phyloP scores from a whole-genome alignment of 257 asterid genomes.

The Solanum stenotomum region DNA sequence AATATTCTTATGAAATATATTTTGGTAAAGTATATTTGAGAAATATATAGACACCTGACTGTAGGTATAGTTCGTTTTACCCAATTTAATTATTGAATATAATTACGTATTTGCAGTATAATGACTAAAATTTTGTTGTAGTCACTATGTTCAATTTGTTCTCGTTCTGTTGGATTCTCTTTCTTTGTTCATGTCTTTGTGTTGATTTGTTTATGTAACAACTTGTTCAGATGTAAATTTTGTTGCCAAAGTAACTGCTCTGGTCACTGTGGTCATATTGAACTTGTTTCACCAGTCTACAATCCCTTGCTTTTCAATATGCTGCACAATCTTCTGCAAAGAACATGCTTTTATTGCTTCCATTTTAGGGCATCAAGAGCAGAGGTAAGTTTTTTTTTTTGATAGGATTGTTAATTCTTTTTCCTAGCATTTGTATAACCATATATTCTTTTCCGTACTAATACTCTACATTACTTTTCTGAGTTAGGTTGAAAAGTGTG shows the following conservation, averaged over 20 bases:
- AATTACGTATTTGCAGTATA: neutral
- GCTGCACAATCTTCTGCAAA: slow-evolving; percentile 47
- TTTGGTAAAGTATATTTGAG: neutral
- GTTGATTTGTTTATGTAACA: neutral
- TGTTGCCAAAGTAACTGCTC: slow-evolving; percentile 66
- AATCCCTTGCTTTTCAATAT: slow-evolving; percentile 62
- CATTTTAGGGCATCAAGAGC: slow-evolving; percentile 38
- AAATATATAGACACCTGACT: neutral
- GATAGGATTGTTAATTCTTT: neutral
- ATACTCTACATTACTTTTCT: neutral
- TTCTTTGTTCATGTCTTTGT: neutral
- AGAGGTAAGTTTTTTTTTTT: slow-evolving; percentile 39
- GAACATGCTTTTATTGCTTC: slow-evolving; percentile 53
- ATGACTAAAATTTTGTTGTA: neutral
- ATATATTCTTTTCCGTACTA: neutral
- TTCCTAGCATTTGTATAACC: neutral
- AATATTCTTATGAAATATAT: neutral
- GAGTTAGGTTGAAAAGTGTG: slow-evolving; percentile 48
- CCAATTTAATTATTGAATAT: neutral
- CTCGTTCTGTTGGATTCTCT: neutral
- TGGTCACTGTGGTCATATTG: slow-evolving; percentile 93
- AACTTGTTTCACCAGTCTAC: slow-evolving; percentile 63
- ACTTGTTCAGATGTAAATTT: slow-evolving; percentile 60
- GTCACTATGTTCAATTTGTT: neutral
- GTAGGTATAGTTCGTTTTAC: neutral